phyloP scores from a whole-genome alignment of 805 yeast genomes.

The Jamesozyma piceae region DNA sequence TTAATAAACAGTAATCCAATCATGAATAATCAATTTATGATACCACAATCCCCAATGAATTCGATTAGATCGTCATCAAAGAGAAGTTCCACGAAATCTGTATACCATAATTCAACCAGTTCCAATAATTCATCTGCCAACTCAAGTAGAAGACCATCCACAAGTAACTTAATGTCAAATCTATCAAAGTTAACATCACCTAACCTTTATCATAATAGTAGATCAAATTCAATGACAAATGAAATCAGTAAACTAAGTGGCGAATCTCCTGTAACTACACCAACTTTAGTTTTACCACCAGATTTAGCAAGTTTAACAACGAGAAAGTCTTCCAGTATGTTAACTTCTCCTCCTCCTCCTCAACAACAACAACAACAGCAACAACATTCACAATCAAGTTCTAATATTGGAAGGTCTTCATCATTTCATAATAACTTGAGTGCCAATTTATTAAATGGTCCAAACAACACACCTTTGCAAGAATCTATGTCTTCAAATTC shows the following conservation, averaged over 20 bases:
- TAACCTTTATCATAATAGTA: not conserved
- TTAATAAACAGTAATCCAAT: not conserved
- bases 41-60: not conserved
- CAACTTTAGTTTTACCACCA: constrained; percentile 22
- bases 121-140: constrained; percentile 37
- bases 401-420: not conserved
- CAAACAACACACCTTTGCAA: constrained; percentile 1
- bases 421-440: not conserved
- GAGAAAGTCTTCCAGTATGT: constrained; percentile 16
- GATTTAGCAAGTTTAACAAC: constrained; percentile 20
- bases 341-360: constrained; percentile 5
- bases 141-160: constrained; percentile 9
- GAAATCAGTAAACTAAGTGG: constrained; percentile 1
- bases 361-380: not conserved
- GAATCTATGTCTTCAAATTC: constrained; percentile 3
- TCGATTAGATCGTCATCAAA: not conserved
- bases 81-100: not conserved
- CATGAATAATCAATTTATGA: not conserved
- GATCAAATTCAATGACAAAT: not conserved
- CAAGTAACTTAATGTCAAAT: not conserved
- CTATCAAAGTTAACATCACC: not conserved
- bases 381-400: constrained; percentile 2
- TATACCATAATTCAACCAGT: not conserved
- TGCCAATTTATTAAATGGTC: not conserved
- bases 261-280: constrained; percentile 12